Conservation (phyloP, 257 asterid species). For the Linderniella brevidens region DNA sequence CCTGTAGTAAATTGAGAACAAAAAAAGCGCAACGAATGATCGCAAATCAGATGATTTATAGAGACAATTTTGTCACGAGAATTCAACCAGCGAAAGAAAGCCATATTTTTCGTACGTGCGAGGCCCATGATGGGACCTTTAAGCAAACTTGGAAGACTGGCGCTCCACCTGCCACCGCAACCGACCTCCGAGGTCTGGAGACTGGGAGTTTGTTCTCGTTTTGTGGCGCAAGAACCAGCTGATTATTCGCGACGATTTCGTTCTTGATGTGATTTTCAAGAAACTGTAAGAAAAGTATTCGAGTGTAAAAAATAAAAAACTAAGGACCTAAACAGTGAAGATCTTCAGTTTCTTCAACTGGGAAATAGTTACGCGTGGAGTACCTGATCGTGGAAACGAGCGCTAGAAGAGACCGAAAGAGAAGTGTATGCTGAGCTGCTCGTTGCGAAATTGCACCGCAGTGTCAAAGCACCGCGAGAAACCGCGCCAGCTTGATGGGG, state of each 20-base stretch:
- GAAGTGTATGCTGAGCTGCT: conserved; percentile 89
- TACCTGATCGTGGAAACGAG: conserved; percentile 96
- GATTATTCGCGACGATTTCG: conserved; percentile 66
- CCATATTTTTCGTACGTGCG: conserved; percentile 61
- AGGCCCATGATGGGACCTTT: conserved; percentile 94
- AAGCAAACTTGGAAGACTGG: conserved; percentile 65
- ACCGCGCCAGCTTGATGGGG: conserved; percentile 91
- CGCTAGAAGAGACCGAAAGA: conserved; percentile 88
- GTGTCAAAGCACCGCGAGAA: conserved; percentile 92
- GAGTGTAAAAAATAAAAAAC: background rate
- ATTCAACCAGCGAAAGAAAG: background rate
- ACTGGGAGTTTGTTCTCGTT: conserved; percentile 39
- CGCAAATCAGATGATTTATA: too few relatives aligned
- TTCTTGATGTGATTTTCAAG: conserved; percentile 94
- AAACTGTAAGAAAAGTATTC: conserved; percentile 20
- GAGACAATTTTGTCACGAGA: too few relatives aligned
- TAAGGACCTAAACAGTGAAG: background rate
- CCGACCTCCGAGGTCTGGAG: conserved; percentile 80
- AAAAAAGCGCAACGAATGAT: too few relatives aligned
- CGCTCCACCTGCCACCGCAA: conserved; percentile 89
- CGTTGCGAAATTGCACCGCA: conserved; percentile 92
- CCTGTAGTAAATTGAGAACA: conserved; percentile 11
- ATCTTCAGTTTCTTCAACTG: too few relatives aligned
- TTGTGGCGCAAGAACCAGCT: conserved; percentile 40
- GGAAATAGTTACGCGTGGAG: too few relatives aligned